phyloP scores from a whole-genome alignment of 352 stramenopile species.

The Poterioochromonas sp. region DNA sequence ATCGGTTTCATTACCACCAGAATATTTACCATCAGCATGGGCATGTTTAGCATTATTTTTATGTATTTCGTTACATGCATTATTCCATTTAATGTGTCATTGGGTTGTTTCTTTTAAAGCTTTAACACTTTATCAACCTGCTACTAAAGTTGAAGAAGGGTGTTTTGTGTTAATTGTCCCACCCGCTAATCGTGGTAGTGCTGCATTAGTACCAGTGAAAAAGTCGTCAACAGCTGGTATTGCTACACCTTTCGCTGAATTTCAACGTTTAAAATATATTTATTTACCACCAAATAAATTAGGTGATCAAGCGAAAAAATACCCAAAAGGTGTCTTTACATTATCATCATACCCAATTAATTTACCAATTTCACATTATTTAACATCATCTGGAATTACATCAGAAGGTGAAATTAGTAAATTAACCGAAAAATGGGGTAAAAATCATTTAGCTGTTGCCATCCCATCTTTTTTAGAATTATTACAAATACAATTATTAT shows the following conservation, averaged over 20 bases:
- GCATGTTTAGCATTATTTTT: slow-evolving; percentile 8
- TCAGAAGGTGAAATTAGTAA: not conserved
- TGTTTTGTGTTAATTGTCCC: not conserved
- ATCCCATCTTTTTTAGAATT: slow-evolving; percentile 86
- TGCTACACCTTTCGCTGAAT: not conserved
- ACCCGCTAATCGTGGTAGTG: not conserved
- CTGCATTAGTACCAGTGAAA: not conserved
- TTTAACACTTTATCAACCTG: not conserved
- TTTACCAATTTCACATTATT: not conserved
- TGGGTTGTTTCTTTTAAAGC: slow-evolving; percentile 3
- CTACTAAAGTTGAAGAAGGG: not conserved
- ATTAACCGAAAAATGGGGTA: slow-evolving; percentile 48
- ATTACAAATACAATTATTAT: slow-evolving; percentile 82
- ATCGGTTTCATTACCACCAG: slow-evolving; percentile 1
- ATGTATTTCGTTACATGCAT: slow-evolving; percentile 5
- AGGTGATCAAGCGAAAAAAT: not conserved
- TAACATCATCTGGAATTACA: not conserved
- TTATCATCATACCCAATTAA: not conserved
- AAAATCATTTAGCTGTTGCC: slow-evolving; percentile 85
- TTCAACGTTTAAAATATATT: slow-evolving; percentile 1
- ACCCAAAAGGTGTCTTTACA: not conserved
- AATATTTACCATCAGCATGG: slow-evolving; percentile 23
- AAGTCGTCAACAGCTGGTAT: not conserved
- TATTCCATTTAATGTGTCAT: not conserved
- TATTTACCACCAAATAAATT: not conserved